A percentile compares a stretch with the other conserved stretches of the same genome.
phyloP scores from a whole-genome alignment of 2,329 filamentous ascomycete genomes.

The Fusarium sp. region DNA sequence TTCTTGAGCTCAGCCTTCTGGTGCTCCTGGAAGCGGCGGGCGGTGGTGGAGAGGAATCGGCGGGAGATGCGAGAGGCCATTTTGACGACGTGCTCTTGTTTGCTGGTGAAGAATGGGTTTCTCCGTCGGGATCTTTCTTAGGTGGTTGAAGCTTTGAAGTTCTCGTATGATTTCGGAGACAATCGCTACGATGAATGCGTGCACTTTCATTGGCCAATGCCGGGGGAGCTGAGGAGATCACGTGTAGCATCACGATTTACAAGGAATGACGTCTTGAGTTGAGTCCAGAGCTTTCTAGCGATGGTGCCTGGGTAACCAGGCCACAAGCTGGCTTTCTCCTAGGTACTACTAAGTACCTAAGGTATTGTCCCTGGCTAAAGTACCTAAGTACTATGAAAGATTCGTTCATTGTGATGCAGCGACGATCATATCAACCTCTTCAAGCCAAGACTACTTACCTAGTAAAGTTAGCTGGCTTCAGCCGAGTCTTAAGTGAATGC shows the following conservation, averaged over 20 bases:
- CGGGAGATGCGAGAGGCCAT: conserved; percentile 69
- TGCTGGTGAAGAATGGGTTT: conserved; percentile 28
- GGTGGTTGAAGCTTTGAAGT: conserved; percentile 42
- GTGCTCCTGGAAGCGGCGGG: conserved; percentile 60
- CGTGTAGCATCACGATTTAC: conserved; percentile 18
- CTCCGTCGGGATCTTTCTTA: conserved; percentile 29
- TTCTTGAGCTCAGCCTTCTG: conserved; percentile 62
- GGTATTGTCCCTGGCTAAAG: conserved; percentile 20
- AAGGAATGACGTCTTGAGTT: conserved; percentile 31
- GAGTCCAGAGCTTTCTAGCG: background rate
- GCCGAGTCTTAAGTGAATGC: conserved; percentile 18
- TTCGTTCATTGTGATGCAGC: conserved; percentile 31
- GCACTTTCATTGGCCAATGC: conserved; percentile 46
- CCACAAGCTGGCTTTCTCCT: background rate
- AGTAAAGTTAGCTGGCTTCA: background rate
- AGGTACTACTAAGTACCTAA: too few species aligned
- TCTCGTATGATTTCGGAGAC: conserved; percentile 49
- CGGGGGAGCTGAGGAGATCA: conserved; percentile 26
- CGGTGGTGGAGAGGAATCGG: conserved; percentile 65
- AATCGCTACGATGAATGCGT: conserved; percentile 28
- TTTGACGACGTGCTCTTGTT: conserved; percentile 44
- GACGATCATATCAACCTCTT: conserved; percentile 20
- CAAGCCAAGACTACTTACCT: conserved; percentile 4
- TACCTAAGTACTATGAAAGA: background rate
- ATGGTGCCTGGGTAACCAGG: conserved; percentile 11